phyloP scores from a whole-genome alignment of 2,329 filamentous ascomycete species.

The Fusarium circinatum region DNA sequence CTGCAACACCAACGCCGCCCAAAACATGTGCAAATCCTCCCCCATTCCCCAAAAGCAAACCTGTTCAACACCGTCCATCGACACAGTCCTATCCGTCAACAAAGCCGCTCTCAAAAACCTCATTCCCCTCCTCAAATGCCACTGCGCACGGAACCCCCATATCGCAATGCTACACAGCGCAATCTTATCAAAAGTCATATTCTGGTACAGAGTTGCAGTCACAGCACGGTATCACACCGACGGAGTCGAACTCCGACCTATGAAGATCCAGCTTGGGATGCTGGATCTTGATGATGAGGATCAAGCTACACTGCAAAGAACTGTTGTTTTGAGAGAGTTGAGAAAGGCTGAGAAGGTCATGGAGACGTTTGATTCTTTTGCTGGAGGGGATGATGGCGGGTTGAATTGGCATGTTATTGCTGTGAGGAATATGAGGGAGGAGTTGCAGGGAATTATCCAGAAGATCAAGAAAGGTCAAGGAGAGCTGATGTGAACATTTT shows the following conservation, averaged over 20 bases:
- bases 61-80: conserved; percentile 11
- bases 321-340: conserved; percentile 9
- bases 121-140: conserved; percentile 15
- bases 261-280: conserved; percentile 27
- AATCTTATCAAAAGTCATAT: conserved; percentile 25
- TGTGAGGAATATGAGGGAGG: conserved; percentile 15
- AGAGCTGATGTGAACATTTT: neutral
- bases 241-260: neutral
- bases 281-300: conserved; percentile 26
- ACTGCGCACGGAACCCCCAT: conserved; percentile 6
- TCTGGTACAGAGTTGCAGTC: conserved; percentile 23
- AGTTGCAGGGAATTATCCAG: conserved; percentile 15
- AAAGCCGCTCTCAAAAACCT: conserved; percentile 14
- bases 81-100: conserved; percentile 22
- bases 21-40: neutral
- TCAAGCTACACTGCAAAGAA: conserved; percentile 8
- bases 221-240: conserved; percentile 3
- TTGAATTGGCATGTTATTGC: conserved; percentile 11
- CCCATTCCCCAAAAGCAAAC: neutral
- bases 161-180: conserved; percentile 17
- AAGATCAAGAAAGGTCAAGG: conserved; percentile 12
- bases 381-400: neutral
- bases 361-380: conserved; percentile 15
- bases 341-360: conserved; percentile 19
- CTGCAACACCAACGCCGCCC: conserved; percentile 1